Conservation (phyloP, 371 early-diverging fungal genomes). For the Rhizopus stolonifer region DNA sequence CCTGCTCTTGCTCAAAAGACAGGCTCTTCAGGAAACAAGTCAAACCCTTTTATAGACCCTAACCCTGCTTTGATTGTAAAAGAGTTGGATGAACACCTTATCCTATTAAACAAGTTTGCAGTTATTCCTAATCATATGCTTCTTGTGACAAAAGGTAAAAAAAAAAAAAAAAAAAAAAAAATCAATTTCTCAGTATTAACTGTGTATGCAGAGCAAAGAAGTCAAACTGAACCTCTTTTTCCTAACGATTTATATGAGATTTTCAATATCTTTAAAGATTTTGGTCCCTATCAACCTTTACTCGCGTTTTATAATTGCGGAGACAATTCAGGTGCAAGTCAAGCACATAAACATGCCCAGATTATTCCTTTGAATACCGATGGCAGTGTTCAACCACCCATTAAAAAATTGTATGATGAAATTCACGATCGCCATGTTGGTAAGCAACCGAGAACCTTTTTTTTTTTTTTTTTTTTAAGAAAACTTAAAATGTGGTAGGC, state of each 20-base stretch:
- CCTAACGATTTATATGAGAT: constrained; percentile 59
- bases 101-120: constrained; percentile 78
- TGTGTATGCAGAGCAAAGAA: constrained; percentile 14
- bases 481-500: constrained; percentile 13
- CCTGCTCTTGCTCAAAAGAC: constrained; percentile 24
- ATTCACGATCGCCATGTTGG: constrained; percentile 48
- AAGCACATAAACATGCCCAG: constrained; percentile 76
- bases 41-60: constrained; percentile 72
- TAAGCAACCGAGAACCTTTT: constrained; percentile 6
- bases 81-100: constrained; percentile 54
- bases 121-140: constrained; percentile 68
- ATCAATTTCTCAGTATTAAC: too few relatives aligned
- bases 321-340: constrained; percentile 66
- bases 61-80: constrained; percentile 58
- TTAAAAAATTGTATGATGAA: constrained; percentile 43
- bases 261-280: constrained; percentile 49
- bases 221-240: constrained; percentile 62
- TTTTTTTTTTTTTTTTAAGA: constrained; percentile 5
- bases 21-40: constrained; percentile 9
- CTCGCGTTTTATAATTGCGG: constrained; percentile 80
- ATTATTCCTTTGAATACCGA: constrained; percentile 52
- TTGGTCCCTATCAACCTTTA: constrained; percentile 34
- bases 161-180: not conserved
- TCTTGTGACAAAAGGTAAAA: constrained; percentile 72
- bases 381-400: constrained; percentile 48